Base-by-base conservation (phyloP, 495 filamentous ascomycete genomes). In the Neurospora sp. region DNA sequence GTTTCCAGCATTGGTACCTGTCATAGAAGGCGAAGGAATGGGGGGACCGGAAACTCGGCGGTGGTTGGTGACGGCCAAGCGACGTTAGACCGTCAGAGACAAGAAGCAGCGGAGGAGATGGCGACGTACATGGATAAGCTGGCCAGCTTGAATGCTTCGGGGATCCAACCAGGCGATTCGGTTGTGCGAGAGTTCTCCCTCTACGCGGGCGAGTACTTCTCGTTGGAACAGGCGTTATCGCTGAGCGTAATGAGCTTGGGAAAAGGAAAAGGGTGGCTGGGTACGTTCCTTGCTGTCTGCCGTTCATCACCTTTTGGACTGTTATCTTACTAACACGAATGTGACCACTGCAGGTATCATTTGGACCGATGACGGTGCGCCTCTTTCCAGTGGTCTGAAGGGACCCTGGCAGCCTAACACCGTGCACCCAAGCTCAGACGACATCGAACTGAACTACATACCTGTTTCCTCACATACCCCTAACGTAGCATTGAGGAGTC, bases 141-240 rank as follows among this genome's bases (percentile, higher is more conserved):
- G 39, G 39, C 39, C 10, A 40, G 39, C 11, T 12, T 40, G 39
- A 40, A 40, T 12, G 39, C 39, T 40, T 40, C 39, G 39, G 39
- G 39, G 39, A 72, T 73, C 18, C 14, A 35, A 16, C 16, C 20
- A 9, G 87, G 78, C 8, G 72, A 79, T 66, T 80, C 79, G 0
- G 79, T 81, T 18, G 77, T 81, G 2, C 62, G 78, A n/a, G 70
- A 46, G 18, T 80, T 74, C 54, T 75, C 49, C 1, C 71, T 78
- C 10, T 71, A 74, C 40, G 75, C 77, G 62, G 69, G n/a, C 5
- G 37, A 71, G 16, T 66, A 75, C 27, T 79, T 79, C 54, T 70
- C 73, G 9, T 75, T 82, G 41, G 79, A 81, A 69, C 79, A 82
- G 72, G 72, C 75, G 12, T 73, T 78, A 20, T 78, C 79, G 11